Evolutionary conservation across 371 early-diverging fungal genomes (phyloP), one percentile per base, ranked within the genome.

Genomic region (Gilbertella persicaria): DNA sequence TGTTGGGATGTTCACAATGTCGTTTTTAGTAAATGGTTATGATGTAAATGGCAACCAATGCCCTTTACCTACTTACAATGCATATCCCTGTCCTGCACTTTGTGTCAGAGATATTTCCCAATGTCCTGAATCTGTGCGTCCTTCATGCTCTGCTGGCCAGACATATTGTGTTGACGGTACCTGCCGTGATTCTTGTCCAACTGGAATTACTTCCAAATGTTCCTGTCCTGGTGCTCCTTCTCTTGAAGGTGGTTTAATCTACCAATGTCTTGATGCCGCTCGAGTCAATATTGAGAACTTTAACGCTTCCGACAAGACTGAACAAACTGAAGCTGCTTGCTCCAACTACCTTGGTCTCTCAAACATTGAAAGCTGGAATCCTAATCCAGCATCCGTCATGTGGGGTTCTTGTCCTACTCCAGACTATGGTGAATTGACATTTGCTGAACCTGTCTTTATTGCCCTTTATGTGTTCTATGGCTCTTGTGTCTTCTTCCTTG

Each of bases 361-460:
- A 10, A 24, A 40, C 10, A 49, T 75, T 19, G 60, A 75, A 6
- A 52, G 44, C 16, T 83, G 83, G 83, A 58, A 49, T 10, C 12
- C 64, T 6, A 60, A 70, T 29, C 45, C 65, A 41, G 25, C 43
- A 24, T 25, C 58, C 1, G 53, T 62, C 10, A 69, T 82, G 67
- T 86, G 84, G 83, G 66, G 62, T 26, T 57, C 62, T 28, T 86
- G 85, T 53, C 84, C 84, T 20, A 58, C 62, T 13, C 64, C 79
- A 7, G 73, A 71, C 33, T 67, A 64, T 50, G 79, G 75, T 21
- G 51, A 60, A 58, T 63, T 84, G 28, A 74, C 41, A 1, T 73
- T 60, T 48, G 50, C 61, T 42, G 79, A 73, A 28, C 67, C 62
- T 49, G 62, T 69, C n/a, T 73, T 72, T 42, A 72, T 83, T 47